Conservation (phyloP, 1,139 yeast species). For the Magnusiomyces starmeri region DNA sequence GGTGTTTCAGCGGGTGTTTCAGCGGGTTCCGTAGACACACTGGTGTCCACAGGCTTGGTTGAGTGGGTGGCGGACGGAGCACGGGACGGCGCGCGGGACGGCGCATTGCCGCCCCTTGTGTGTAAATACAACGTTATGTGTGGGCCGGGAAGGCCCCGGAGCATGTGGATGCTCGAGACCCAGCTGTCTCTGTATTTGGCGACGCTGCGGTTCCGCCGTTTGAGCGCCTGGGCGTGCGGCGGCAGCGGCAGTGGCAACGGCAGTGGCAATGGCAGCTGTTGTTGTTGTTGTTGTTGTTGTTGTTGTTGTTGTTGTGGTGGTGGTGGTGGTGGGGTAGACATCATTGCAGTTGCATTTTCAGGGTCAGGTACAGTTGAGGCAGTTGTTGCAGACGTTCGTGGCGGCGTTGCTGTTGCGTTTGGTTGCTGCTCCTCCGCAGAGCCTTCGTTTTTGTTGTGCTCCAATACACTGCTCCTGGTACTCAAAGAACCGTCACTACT, state of each 20-base stretch:
- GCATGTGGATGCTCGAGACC: not conserved
- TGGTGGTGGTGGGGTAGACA: not conserved
- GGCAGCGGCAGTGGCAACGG: not conserved
- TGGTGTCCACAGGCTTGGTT: no score
- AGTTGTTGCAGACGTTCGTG: constrained; percentile 1
- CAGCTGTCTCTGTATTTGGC: no score
- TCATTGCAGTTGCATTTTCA: not conserved
- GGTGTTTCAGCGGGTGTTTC: not conserved
- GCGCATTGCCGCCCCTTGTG: no score
- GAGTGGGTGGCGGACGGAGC: no score
- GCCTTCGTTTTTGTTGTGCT: no score
- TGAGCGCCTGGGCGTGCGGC: not conserved
- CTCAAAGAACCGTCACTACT: no score
- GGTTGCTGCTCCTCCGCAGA: no score
- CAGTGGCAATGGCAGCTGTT: not conserved
- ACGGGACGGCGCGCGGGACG: no score
- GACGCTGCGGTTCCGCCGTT: no score
- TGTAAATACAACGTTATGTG: not conserved
- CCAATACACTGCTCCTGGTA: no score
- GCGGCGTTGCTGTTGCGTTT: no score
- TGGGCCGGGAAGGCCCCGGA: not conserved
- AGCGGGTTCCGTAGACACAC: not conserved
- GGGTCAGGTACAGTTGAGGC: not conserved
- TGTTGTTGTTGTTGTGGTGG: not conserved
- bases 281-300: not conserved